Evolutionary conservation across 148 eudicot species (phyloP).

Genomic region (Beta vulgaris): DNA sequence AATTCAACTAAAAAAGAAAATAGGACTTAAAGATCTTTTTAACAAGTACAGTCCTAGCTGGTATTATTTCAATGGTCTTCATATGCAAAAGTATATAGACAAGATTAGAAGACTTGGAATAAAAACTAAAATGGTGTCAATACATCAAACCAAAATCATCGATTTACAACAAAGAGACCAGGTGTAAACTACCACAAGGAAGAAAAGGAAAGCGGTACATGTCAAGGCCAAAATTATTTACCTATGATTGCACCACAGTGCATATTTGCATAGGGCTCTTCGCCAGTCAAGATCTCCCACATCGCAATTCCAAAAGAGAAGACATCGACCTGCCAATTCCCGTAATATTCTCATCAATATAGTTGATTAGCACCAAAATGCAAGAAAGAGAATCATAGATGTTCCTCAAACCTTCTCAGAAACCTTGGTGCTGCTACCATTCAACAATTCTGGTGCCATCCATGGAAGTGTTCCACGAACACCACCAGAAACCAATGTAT

Average conservation of each 20-base stretch:
- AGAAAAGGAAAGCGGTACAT: neutral
- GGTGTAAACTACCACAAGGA: conserved; percentile 5
- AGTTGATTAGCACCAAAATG: neutral
- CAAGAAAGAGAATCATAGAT: neutral
- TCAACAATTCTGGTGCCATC: conserved; percentile 98
- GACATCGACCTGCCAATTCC: conserved; percentile 78
- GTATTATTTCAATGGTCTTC: neutral
- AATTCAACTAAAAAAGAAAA: neutral
- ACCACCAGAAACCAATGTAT: conserved; percentile 95
- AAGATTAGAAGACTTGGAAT: neutral
- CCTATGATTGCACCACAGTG: conserved; percentile 98
- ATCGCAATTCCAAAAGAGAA: conserved; percentile 86
- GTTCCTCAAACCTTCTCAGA: conserved; percentile 72
- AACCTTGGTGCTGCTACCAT: conserved; percentile 80
- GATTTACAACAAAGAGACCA: neutral
- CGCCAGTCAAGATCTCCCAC: conserved; percentile 96
- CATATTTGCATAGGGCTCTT: conserved; percentile 94
- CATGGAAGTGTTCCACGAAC: conserved; percentile 97
- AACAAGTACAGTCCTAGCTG: neutral
- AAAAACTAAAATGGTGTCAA: neutral
- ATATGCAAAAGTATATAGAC: neutral
- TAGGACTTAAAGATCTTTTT: too few relatives aligned
- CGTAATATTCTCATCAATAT: conserved; percentile 8
- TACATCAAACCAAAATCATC: neutral
- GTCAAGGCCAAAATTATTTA: conserved; percentile 21